Evolutionary conservation across 495 filamentous ascomycete genomes (phyloP).

Genomic region (Trichodelitschia bisporula): DNA sequence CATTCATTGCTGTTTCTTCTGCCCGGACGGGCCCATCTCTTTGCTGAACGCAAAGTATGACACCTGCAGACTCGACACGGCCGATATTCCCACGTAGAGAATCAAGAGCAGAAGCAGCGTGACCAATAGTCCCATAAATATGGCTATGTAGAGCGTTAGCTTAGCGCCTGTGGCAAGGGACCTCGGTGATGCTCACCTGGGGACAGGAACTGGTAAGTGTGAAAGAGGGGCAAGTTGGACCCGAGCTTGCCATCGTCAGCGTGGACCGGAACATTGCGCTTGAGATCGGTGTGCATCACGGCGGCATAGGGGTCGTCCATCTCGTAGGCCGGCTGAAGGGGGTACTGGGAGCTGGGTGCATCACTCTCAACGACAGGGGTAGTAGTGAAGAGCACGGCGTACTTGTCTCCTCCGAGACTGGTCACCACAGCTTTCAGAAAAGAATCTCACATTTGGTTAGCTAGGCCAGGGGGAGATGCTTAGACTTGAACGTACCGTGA

Average conservation of each 20-base stretch:
- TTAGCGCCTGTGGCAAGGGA: conserved; percentile 6
- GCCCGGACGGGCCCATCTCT: conserved; percentile 65
- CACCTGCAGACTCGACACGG: conserved; percentile 57
- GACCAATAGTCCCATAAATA: conserved; percentile 63
- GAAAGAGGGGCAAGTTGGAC: conserved; percentile 40
- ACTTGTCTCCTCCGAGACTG: conserved; percentile 25
- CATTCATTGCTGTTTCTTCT: conserved; percentile 73
- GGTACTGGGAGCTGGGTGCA: too few species aligned
- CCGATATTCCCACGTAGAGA: conserved; percentile 49
- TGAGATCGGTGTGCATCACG: conserved; percentile 30
- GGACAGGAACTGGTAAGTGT: conserved; percentile 76
- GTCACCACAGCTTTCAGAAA: conserved; percentile 30
- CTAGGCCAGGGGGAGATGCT: not conserved
- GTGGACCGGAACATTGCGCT: conserved; percentile 23
- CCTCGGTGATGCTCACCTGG: conserved; percentile 24
- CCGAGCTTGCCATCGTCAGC: conserved; percentile 12
- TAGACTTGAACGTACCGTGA: not conserved
- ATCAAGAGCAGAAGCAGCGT: conserved; percentile 45
- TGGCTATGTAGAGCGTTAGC: conserved; percentile 21
- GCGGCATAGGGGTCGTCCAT: conserved; percentile 25
- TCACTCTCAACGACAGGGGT: conserved; percentile 13
- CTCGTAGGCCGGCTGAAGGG: too few species aligned
- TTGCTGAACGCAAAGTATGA: conserved; percentile 89
- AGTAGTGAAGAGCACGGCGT: conserved; percentile 38
- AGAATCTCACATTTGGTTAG: conserved; percentile 25